phyloP scores from a whole-genome alignment of 805 yeast genomes.

The Nakazawaea populi region DNA sequence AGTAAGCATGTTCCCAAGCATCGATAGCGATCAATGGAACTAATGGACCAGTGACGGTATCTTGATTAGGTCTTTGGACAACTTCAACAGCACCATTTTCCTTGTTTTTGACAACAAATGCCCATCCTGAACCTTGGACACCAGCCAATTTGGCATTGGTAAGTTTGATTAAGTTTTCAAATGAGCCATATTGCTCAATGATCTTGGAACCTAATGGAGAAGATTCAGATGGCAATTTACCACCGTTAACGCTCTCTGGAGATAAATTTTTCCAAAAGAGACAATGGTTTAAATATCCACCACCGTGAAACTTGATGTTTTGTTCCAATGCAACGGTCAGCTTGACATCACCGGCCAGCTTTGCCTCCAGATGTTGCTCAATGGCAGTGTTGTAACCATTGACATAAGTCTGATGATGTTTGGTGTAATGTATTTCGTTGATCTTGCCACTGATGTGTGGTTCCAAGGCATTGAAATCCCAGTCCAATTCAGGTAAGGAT shows the following conservation, averaged over 20 bases:
- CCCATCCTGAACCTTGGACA: constrained; percentile 95
- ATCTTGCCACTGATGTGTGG: constrained; percentile 83
- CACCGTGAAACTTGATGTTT: constrained; percentile 84
- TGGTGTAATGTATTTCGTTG: constrained; percentile 80
- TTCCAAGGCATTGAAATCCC: constrained; percentile 81
- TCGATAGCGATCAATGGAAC: constrained; percentile 83
- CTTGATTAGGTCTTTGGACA: constrained; percentile 81
- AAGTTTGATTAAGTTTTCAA: constrained; percentile 57
- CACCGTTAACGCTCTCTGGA: constrained; percentile 73
- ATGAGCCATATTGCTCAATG: constrained; percentile 58
- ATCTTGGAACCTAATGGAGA: constrained; percentile 58
- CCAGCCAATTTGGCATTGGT: constrained; percentile 77
- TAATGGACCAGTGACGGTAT: constrained; percentile 66
- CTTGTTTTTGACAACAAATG: constrained; percentile 79
- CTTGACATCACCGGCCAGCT: constrained; percentile 49
- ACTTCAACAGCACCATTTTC: constrained; percentile 72
- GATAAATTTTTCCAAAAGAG: constrained; percentile 87
- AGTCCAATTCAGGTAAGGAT: constrained; percentile 74
- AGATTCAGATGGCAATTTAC: constrained; percentile 50
- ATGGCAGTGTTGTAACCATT: constrained; percentile 75
- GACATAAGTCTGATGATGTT: constrained; percentile 91
- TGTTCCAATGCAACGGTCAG: constrained; percentile 63
- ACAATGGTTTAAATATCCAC: constrained; percentile 84
- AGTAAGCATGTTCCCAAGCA: constrained; percentile 97
- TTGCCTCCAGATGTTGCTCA: constrained; percentile 68